Percentiles rank a stretch among this genome's conserved stretches.
Evolutionary conservation across 352 stramenopile species (phyloP).

Genomic region (Phytophthora sp.): DNA sequence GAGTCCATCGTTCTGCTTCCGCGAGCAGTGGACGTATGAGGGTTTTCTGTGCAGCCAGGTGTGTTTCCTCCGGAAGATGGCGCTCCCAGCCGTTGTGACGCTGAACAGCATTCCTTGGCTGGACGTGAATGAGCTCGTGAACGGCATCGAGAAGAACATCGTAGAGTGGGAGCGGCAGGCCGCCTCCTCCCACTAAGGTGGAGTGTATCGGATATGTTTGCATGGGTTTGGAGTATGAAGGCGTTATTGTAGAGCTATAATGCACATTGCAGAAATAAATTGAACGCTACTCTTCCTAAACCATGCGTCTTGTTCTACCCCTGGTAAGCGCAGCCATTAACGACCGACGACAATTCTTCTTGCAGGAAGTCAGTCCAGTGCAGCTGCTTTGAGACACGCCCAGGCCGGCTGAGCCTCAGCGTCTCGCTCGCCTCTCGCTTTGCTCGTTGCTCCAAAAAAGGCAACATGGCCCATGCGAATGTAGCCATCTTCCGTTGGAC

Average conservation of each 20-base stretch:
- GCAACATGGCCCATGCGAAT: slow-evolving; percentile 14
- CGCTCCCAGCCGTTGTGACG: slow-evolving; percentile 54
- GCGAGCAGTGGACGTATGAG: slow-evolving; percentile 55
- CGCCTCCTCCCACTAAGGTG: slow-evolving; percentile 23
- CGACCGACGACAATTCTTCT: slow-evolving; percentile 25
- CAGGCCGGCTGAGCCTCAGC: slow-evolving; percentile 12
- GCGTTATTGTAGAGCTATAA: slow-evolving; percentile 44
- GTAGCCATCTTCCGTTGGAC: slow-evolving; percentile 1
- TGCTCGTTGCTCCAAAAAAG: slow-evolving; percentile 15
- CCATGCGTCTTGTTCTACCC: no score
- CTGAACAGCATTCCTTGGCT: slow-evolving; percentile 74
- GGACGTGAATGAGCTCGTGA: slow-evolving; percentile 55
- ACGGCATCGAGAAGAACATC: slow-evolving; percentile 69
- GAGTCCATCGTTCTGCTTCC: slow-evolving; percentile 62
- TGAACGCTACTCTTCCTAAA: slow-evolving; percentile 31
- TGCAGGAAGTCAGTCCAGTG: slow-evolving; percentile 12
- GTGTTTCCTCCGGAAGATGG: slow-evolving; percentile 65
- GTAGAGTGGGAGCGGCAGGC: slow-evolving; percentile 49
- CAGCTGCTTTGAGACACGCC: slow-evolving; percentile 29
- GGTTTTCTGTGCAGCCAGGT: slow-evolving; percentile 63
- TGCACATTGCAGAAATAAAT: slow-evolving; percentile 49
- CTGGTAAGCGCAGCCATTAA: no score
- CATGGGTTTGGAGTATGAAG: slow-evolving; percentile 34
- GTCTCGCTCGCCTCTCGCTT: slow-evolving; percentile 16
- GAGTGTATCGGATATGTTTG: slow-evolving; percentile 35